A percentile compares a stretch with the other conserved stretches of the same genome.
These are phyloP conservation scores for Coffea canephora DNA, from an alignment of 257 asterid genomes.

Conservation along the genomic window DNA sequence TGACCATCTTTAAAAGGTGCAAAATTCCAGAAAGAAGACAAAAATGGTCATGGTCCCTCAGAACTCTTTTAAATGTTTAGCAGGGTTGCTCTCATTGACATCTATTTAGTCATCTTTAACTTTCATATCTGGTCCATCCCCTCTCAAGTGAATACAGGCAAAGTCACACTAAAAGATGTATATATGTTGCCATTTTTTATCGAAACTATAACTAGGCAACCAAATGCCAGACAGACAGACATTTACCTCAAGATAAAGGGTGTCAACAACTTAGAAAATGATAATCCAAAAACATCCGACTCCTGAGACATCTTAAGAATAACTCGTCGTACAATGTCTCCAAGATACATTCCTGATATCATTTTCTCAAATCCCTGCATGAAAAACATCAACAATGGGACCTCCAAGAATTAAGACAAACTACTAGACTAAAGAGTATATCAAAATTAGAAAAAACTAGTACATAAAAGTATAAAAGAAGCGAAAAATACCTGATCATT, in stretches of 20 bases:
- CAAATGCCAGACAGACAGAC: background rate
- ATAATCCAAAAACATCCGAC: slow-evolving; percentile 58
- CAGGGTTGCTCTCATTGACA: background rate
- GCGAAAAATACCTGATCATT: slow-evolving; percentile 58
- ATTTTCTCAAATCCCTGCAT: slow-evolving; percentile 85
- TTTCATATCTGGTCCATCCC: too few relatives aligned
- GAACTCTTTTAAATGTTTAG: background rate
- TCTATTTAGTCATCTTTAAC: background rate
- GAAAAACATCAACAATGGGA: slow-evolving; percentile 8
- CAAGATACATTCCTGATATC: slow-evolving; percentile 95
- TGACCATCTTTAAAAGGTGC: background rate
- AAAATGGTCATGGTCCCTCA: background rate
- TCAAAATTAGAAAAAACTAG: background rate
- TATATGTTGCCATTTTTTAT: background rate
- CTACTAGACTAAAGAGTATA: background rate
- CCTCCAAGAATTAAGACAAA: background rate
- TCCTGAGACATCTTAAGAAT: slow-evolving; percentile 71
- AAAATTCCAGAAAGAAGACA: background rate
- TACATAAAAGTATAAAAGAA: background rate
- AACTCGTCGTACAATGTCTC: slow-evolving; percentile 86
- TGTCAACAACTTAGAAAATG: slow-evolving; percentile 49
- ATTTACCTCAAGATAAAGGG: slow-evolving; percentile 75
- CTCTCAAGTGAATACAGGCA: too few relatives aligned
- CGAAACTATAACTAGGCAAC: background rate
- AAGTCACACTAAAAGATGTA: too few relatives aligned